phyloP scores from a whole-genome alignment of 176 grass and related monocot species.

The Rhynchospora tenuis region DNA sequence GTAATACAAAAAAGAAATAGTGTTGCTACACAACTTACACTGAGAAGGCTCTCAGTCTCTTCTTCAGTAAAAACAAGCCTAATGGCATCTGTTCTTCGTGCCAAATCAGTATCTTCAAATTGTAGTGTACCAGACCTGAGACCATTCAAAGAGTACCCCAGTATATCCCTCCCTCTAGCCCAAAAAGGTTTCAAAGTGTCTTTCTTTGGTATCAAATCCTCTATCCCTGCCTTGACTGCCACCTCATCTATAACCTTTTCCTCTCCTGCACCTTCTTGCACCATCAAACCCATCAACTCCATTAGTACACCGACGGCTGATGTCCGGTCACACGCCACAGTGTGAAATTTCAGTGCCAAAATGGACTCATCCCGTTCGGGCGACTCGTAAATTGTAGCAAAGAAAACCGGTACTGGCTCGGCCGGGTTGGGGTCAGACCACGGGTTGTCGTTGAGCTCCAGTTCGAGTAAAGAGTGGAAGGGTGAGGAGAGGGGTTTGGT shows the following conservation, averaged over 20 bases:
- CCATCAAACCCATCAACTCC: constrained; percentile 48
- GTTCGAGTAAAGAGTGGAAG: constrained; percentile 67
- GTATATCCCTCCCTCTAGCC: constrained; percentile 71
- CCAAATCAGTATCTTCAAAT: constrained; percentile 47
- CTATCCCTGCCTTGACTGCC: constrained; percentile 38
- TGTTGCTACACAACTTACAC: constrained; percentile 31
- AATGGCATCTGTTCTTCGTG: constrained; percentile 48
- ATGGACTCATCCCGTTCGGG: constrained; percentile 15
- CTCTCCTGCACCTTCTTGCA: neutral
- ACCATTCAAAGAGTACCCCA: constrained; percentile 87
- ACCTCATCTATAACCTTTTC: constrained; percentile 9
- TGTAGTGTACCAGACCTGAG: constrained; percentile 57
- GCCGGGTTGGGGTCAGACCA: constrained; percentile 34
- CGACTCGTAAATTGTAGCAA: constrained; percentile 57
- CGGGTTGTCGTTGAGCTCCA: constrained; percentile 73
- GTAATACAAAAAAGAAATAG: neutral
- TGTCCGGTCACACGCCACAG: constrained; percentile 55
- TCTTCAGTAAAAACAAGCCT: constrained; percentile 40
- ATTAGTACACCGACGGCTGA: constrained; percentile 36
- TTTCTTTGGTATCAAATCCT: constrained; percentile 59
- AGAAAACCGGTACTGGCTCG: constrained; percentile 34
- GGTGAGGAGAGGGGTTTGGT: constrained; percentile 15
- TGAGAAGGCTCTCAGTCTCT: constrained; percentile 58
- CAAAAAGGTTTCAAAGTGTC: constrained; percentile 86
- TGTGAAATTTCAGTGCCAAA: constrained; percentile 68